Evolutionary conservation across 169 alveolate species (phyloP).

Genomic region (Plasmodium sp.): DNA sequence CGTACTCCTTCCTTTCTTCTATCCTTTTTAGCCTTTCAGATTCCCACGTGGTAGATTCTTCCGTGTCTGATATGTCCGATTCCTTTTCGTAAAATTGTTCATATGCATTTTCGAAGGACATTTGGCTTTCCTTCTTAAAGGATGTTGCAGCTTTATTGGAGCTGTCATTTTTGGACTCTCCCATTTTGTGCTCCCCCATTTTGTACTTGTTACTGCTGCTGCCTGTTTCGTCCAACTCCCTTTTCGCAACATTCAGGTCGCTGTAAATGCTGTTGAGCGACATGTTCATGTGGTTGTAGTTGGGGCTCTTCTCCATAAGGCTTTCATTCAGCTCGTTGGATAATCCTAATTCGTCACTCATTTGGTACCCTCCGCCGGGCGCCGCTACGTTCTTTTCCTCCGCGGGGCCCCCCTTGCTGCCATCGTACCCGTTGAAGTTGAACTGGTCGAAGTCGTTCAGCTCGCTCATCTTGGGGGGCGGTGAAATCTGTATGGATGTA

Average conservation of each 20-base stretch:
- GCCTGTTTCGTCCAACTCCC: conserved; percentile 1
- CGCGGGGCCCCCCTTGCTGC: neutral
- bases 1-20: conserved; percentile 66
- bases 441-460: conserved; percentile 43
- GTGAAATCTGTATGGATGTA: too few relatives aligned
- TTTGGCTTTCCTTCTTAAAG: conserved; percentile 14
- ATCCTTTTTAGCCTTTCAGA: conserved; percentile 51
- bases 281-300: conserved; percentile 11
- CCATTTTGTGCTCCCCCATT: neutral
- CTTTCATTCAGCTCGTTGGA: conserved; percentile 25
- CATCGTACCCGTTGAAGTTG: conserved; percentile 30
- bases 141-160: neutral
- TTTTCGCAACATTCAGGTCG: conserved; percentile 5
- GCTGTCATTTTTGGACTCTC: neutral
- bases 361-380: neutral
- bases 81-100: conserved; percentile 68
- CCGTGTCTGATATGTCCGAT: conserved; percentile 68
- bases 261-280: conserved; percentile 5
- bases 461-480: conserved; percentile 27
- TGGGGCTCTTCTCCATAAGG: neutral
- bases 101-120: conserved; percentile 60
- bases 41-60: conserved; percentile 50
- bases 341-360: conserved; percentile 6
- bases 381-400: neutral
- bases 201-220: conserved; percentile 1